phyloP scores from a whole-genome alignment of 129 eudicot genomes.

The Tagetes erecta region DNA sequence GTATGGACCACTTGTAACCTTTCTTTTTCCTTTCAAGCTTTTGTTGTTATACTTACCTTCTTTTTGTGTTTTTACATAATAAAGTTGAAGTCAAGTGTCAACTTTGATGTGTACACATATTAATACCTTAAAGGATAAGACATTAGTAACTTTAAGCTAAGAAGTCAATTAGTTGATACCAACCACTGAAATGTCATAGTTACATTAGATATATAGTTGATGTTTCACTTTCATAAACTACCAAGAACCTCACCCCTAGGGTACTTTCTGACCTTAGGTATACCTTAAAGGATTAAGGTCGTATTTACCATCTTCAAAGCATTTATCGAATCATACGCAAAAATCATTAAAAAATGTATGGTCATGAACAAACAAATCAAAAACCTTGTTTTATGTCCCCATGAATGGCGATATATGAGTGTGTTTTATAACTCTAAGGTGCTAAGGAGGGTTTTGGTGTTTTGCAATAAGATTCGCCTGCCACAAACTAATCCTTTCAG shows the following conservation, averaged over 20 bases:
- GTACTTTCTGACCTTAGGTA: constrained; percentile 12
- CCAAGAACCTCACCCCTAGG: constrained; percentile 23
- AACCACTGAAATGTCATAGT: background rate
- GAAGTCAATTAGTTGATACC: constrained; percentile 2
- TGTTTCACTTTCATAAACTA: constrained; percentile 5
- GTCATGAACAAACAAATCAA: background rate
- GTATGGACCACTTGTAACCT: constrained; percentile 29
- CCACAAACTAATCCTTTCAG: background rate
- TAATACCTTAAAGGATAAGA: background rate
- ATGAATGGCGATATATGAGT: background rate
- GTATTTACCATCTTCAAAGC: constrained; percentile 3
- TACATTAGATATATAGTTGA: background rate
- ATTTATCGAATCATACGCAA: background rate
- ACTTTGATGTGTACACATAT: constrained; percentile 18
- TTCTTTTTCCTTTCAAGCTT: constrained; percentile 11
- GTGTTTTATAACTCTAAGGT: background rate
- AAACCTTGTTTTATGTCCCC: background rate
- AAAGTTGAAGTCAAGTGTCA: constrained; percentile 10
- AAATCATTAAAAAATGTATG: background rate
- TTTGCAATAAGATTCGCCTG: background rate
- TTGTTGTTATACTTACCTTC: constrained; percentile 12
- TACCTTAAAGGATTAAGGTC: background rate
- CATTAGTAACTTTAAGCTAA: background rate
- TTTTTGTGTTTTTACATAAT: background rate
- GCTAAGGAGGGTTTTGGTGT: background rate